These are phyloP conservation scores for Neurospora sublineolata DNA, from an alignment of 495 filamentous ascomycete species.

Conservation along the genomic window DNA sequence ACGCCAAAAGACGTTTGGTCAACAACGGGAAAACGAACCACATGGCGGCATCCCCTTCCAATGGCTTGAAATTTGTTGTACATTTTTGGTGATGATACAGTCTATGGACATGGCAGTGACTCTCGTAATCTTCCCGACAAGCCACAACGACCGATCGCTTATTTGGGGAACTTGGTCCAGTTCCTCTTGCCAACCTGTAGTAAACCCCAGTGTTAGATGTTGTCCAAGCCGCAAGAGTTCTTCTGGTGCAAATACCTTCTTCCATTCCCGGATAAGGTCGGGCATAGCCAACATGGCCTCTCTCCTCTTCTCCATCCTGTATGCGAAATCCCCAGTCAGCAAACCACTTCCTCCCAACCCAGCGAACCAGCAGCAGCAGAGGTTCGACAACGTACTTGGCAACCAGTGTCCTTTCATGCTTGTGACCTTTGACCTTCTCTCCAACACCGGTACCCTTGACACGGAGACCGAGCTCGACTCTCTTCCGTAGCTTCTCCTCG, in stretches of 20 bases:
- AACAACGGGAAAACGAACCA: neutral
- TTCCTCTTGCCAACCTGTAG: constrained; percentile 68
- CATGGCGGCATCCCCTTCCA: neutral
- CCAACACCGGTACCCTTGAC: constrained; percentile 87
- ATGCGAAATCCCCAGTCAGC: constrained; percentile 13
- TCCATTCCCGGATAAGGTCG: constrained; percentile 79
- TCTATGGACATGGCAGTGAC: constrained; percentile 8
- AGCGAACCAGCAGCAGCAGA: neutral
- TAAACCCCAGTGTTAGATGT: constrained; percentile 5
- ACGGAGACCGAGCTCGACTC: constrained; percentile 59
- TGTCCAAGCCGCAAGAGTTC: neutral
- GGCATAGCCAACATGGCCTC: constrained; percentile 93
- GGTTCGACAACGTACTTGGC: constrained; percentile 41
- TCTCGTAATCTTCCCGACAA: constrained; percentile 1
- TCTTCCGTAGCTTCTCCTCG: constrained; percentile 50
- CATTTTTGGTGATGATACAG: constrained; percentile 13
- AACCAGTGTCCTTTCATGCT: constrained; percentile 80
- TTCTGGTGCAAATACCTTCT: constrained; percentile 48
- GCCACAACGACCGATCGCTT: constrained; percentile 4
- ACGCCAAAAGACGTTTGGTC: neutral
- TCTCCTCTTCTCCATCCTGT: constrained; percentile 72
- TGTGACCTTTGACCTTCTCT: constrained; percentile 88
- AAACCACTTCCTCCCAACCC: neutral
- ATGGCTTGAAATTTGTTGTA: constrained; percentile 12
- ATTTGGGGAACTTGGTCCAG: constrained; percentile 87